Evolutionary conservation across 768 basidiomycete species (phyloP).

Genomic region (Russula sp.): DNA sequence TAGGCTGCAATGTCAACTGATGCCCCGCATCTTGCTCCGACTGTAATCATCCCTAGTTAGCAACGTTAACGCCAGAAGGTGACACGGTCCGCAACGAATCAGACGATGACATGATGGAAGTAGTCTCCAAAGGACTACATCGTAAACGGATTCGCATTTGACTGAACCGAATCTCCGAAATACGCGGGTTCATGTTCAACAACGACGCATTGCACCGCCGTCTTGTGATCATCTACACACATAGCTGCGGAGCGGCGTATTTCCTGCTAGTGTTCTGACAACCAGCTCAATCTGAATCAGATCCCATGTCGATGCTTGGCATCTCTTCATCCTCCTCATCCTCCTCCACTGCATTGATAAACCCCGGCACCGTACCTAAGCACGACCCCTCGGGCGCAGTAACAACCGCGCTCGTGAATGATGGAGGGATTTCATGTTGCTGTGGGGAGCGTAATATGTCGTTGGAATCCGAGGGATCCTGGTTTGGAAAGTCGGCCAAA

Average conservation of each 20-base stretch:
- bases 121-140: conserved; percentile 25
- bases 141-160: conserved; percentile 33
- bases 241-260: neutral
- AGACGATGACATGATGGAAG: conserved; percentile 32
- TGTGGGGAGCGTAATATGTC: neutral
- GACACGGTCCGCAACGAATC: conserved; percentile 26
- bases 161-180: neutral
- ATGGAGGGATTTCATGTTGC: neutral
- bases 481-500: neutral
- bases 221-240: neutral
- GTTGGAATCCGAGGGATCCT: neutral
- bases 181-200: neutral
- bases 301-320: conserved; percentile 69
- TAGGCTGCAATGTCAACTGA: neutral
- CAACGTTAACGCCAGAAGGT: conserved; percentile 15
- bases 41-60: conserved; percentile 11
- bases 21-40: neutral
- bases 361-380: neutral
- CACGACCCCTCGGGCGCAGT: neutral
- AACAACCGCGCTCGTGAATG: neutral
- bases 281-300: conserved; percentile 61
- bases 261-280: neutral
- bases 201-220: neutral
- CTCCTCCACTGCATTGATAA: conserved; percentile 24
- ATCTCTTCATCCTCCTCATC: conserved; percentile 64